Base-by-base conservation (phyloP, 257 asterid species). In the Solanum ossicruentum region DNA sequence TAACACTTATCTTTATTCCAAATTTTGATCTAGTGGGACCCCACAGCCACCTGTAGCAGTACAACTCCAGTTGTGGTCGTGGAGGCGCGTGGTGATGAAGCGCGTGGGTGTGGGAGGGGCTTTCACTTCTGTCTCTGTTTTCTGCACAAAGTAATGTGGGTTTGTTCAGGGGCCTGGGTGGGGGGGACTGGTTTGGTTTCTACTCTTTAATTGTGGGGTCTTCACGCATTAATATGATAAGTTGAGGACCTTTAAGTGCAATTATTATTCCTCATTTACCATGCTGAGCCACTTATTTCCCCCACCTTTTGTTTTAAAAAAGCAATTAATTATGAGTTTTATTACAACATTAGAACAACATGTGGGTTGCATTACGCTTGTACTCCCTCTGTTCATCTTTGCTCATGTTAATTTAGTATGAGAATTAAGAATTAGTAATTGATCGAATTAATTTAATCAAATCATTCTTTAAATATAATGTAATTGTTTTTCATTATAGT, bases 211-310 rank as follows among this genome's bases (percentile, higher is more conserved):
- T 52, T 52, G 83, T 78, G 65, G 83, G 83, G 66, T 78, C 65
- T 52, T 52, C 83, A 54, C 28, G 66, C 83, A 52, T 78, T 78
- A 78, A 78, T 78, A 78, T 28, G 28, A 28, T 78, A 78, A 26
- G 83, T 28, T 52, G 47, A 52, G 83, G 83, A 16, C 83, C 83
- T 78, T 78, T 78, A 49, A 78, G 49, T 78, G 83, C 83, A 78
- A 78, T 78, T 78, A 78, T 78, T 78, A 78, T 78, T 78, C 28
- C 83, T 54, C 65, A 78, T 78, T 78, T 78, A 78, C 83, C 66
- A 41, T 28, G 23, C 66, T 78, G 49, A 78, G 47, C 83, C 65
- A 78, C 83, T 78, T 52, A 78, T 78, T 78, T 52, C 63, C 82
- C 80, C 82, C 9, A 51, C 82, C 8, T 26, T 36, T 67, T 51